Evolutionary conservation across 805 yeast species (phyloP), one percentile per base, ranked within the genome.

Genomic region (Alloascoidea hylecoeti): DNA sequence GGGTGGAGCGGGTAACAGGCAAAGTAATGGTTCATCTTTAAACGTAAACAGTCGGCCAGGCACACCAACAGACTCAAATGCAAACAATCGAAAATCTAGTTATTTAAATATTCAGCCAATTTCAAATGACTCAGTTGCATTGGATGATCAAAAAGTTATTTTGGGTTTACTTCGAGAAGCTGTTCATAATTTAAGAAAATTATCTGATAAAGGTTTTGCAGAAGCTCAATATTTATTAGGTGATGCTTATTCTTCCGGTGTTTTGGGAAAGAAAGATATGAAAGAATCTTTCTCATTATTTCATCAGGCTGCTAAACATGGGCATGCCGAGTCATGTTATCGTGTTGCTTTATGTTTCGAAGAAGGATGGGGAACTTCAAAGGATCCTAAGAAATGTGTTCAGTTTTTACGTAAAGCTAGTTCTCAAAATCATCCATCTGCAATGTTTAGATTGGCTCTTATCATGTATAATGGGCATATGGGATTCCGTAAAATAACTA

Each of bases 201-300:
- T 88, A 34, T 64, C 86, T 15, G 86, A 81, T 41, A 77, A 79
- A 44, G 94, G 95, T 4, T 79, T 77, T 47, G 68, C 78, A 1
- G 95, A 89, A 38, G 94, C 97, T 0, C 97, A 92, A 55, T 92
- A 89, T 51, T 64, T 88, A 17, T 60, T 92, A 18, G 98, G 77
- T n/a, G 97, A 89, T 56, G 86, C 89, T 0, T 78, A 78, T 55
- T 70, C 88, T 9, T 76, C 89, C 2, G 94, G 95, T 2, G 84
- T 83, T 0, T 66, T 86, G 40, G 92, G 88, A 1, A 82, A 80
- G 53, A 64, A 78, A 6, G 95, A 88, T 38, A 68, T 78, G 47
- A 73, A 70, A 44, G 88, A 82, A 46, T 80, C 96, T 1, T 78
- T 84, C 48, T 47, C 56, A 2, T 67, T 83, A 40, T 92, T 92